Evolutionary conservation across 1,139 yeast genomes (phyloP), one percentile per base, ranked within the genome.

Genomic region (Pichia inconspicua): DNA sequence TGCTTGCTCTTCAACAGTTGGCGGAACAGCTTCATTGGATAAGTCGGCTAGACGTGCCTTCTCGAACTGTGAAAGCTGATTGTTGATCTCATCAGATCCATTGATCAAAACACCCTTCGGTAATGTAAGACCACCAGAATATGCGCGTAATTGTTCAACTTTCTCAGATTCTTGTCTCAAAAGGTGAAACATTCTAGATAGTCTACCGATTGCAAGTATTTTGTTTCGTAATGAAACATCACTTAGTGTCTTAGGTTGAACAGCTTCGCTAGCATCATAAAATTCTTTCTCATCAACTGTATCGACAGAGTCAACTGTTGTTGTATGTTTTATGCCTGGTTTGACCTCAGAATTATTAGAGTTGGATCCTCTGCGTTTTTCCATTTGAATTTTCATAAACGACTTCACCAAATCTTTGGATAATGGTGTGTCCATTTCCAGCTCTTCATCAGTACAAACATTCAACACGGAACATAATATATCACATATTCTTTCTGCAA

Each of bases 401-500:
- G 65, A 58, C 19, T 52, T 45, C 0, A 56, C 61, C 15, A 63
- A 49, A 17, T 64, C 67, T 15, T 65, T 64, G 1, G 68, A 69
- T 41, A 75, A 62, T 28, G 77, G 75, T 0, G 82, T 75, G 15
- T 82, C 90, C 57, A 84, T 92, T 51, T 83, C 94, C 53, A 92
- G 74, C 66, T 92, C 98, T 62, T 92, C 97, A 62, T 89, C 95
- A 1, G 97, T 86, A 69, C 98, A 92, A 49, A 92, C 88, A 66
- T 90, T 90, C 63, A 92, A 75, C 43, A 92, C 86, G 1, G 95
- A 80, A 34, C 89, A 88, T 63, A 92, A 75, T 86, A 92, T 90
- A 63, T 92, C 97, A 17, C 96, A 87, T 51, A 90, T 84, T 58
- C 89, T 80, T 68, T 92, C 97, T n/a, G 97, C 97, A 38, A 92